phyloP scores from a whole-genome alignment of 805 yeast genomes.

The Kurtzmaniella cleridarum region DNA sequence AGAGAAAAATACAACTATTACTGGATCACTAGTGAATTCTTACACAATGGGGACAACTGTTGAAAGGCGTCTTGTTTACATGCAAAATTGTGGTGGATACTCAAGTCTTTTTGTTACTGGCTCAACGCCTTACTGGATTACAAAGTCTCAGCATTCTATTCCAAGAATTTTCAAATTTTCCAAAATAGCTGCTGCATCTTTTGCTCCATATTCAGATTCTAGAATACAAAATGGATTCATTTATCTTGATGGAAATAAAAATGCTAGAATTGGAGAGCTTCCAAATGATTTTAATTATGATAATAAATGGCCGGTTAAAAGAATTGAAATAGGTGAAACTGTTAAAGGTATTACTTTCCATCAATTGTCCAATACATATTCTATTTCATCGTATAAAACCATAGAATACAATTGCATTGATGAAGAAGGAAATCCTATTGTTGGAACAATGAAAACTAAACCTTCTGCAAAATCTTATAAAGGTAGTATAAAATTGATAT shows the following conservation, averaged over 20 bases:
- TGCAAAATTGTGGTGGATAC: slow-evolving; percentile 53
- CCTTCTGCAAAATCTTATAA: slow-evolving; percentile 54
- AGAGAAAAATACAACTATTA: slow-evolving; percentile 42
- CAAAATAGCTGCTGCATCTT: slow-evolving; percentile 58
- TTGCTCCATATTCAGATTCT: slow-evolving; percentile 47
- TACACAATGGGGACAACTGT: slow-evolving; percentile 62
- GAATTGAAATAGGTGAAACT: slow-evolving; percentile 50
- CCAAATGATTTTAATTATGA: slow-evolving; percentile 49
- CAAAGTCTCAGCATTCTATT: slow-evolving; percentile 57
- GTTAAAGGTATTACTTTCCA: slow-evolving; percentile 66
- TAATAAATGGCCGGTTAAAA: slow-evolving; percentile 54
- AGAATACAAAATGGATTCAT: slow-evolving; percentile 49
- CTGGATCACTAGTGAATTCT: slow-evolving; percentile 81
- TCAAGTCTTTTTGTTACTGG: slow-evolving; percentile 70
- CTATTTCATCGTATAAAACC: slow-evolving; percentile 55
- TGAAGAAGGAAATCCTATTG: slow-evolving; percentile 64
- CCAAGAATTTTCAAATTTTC: slow-evolving; percentile 68
- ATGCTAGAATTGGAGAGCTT: slow-evolving; percentile 57
- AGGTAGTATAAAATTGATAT: slow-evolving; percentile 59
- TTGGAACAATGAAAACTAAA: slow-evolving; percentile 47
- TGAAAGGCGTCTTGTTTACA: slow-evolving; percentile 61
- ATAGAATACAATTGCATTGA: slow-evolving; percentile 62
- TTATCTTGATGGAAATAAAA: slow-evolving; percentile 63
- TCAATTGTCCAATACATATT: slow-evolving; percentile 55
- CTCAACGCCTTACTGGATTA: slow-evolving; percentile 59